Evolutionary conservation across 371 early-diverging fungal genomes (phyloP), one percentile per base, ranked within the genome.

Genomic region (Mucor indicus): DNA sequence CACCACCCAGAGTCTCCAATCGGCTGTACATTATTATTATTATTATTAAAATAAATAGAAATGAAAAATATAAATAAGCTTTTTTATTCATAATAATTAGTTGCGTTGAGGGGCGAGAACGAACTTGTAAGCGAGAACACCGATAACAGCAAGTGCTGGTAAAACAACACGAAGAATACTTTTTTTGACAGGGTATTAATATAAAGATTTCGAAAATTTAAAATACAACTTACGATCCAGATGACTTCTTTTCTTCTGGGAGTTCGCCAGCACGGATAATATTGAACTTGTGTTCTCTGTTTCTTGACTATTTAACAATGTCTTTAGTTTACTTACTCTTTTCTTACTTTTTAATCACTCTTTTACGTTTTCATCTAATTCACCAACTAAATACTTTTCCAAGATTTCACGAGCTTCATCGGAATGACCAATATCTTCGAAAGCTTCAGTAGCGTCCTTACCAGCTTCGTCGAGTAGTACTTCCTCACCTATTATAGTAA

Each of bases 381-480:
- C 53, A 53, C 69, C 75, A 55, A 75, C 38, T 7, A 49, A 43
- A 46, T 71, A 75, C 48, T 68, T 66, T 24, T 57, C 52, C 46
- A 72, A 50, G 12, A 68, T 67, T 17, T 65, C 64, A 53, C 71
- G 70, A 21, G 67, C 63, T 51, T 91, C 91, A 36, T 90, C 89
- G n/a, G 87, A 87, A 75, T 93, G 93, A 29, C 88, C 88, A 48
- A 93, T 87, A 58, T 93, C 93, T 56, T 92, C 92, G 53, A 93
- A 93, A 13, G 88, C 84, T 48, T 85, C 90, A 35, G 92, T 89
- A 37, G 90, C 89, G 57, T 93, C 91, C 32, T 31, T 21, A 8
- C 75, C 76, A 38, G 69, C 81, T 59, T 77, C 70, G 58, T 84
- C 80, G 19, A 77, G 51, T 51, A 83, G 68, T 17, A 83, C 83